Evolutionary conservation across 768 basidiomycete genomes (phyloP).

Genomic region (Cystofilobasidium ferigula): DNA sequence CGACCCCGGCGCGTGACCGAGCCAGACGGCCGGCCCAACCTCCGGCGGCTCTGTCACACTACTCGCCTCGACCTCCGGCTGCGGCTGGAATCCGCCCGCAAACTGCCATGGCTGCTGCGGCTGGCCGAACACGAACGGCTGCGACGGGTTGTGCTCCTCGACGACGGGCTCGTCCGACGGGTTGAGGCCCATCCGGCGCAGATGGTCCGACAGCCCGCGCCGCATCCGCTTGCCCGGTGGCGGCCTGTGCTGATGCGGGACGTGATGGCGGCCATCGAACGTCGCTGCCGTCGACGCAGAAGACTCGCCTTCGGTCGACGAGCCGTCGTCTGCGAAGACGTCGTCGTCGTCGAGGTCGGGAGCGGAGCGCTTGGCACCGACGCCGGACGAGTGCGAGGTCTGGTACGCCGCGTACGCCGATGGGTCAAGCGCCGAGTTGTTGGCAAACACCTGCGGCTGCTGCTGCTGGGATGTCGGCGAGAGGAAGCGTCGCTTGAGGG

Average conservation of each 20-base stretch:
- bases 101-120: no score
- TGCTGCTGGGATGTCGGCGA: neutral
- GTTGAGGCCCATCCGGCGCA: neutral
- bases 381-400: neutral
- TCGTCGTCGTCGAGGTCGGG: neutral
- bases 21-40: conserved; percentile 13
- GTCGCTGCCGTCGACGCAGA: neutral
- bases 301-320: neutral
- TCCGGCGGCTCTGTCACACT: conserved; percentile 8
- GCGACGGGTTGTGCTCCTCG: neutral
- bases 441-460: neutral
- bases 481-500: neutral
- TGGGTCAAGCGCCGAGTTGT: neutral
- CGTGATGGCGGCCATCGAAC: neutral
- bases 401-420: neutral
- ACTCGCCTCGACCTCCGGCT: neutral
- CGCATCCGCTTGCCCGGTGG: neutral
- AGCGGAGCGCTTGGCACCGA: neutral
- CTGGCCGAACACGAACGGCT: neutral
- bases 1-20: conserved; percentile 5
- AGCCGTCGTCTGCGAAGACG: neutral
- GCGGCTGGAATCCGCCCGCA: neutral
- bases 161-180: neutral
- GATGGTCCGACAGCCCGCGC: neutral
- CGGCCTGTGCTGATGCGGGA: neutral